Base-by-base conservation (phyloP, 257 asterid species). In the Knoxia roxburghii region DNA sequence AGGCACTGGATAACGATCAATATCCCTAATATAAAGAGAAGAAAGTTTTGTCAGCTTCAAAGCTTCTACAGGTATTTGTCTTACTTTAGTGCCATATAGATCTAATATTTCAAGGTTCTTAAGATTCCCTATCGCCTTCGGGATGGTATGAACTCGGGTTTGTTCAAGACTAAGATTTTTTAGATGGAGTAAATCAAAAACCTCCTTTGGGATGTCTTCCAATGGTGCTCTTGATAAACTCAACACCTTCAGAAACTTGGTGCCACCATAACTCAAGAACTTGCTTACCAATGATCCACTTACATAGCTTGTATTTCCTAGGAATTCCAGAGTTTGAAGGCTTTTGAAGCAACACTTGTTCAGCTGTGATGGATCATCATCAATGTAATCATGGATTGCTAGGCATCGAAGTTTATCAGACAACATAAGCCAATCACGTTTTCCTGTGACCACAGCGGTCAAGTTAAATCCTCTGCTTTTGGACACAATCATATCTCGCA, bases 101-200 rank as follows among this genome's bases (percentile, higher is more conserved):
- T 45, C 56, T 17, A 65, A 59, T 24, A n/a, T 43, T 30, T 72
- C 61, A 5, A 71, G 67, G 39, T 63, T 63, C 45, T 27, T 56
- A 27, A 71, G 75, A 23, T 40, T 52, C 23, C 57, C 52, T 11
- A 60, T 60, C 11, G 43, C 49, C 11, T 35, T 33, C 0, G 68
- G 61, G 27, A 70, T 17, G 10, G 30, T 30, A 13, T 13, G 24
- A 30, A 70, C 30, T 43, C 21, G 39, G 11, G 74, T 70, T 2
- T 4, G 6, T 27, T 39, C 33, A 23, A 70, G 27, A 46, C 51
- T 14, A 17, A 70, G 54, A 39, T 48, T 48, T 48, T 46, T 70
- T 15, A 70, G 68, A 17, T 46, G 68, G 23, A 50, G 24, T 37
- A 70, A 37, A 10, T 32, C 32, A n/a, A 60, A 70, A 49, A 70